Base-by-base conservation (phyloP, 768 basidiomycete species). In the Hypholoma fasciculare region DNA sequence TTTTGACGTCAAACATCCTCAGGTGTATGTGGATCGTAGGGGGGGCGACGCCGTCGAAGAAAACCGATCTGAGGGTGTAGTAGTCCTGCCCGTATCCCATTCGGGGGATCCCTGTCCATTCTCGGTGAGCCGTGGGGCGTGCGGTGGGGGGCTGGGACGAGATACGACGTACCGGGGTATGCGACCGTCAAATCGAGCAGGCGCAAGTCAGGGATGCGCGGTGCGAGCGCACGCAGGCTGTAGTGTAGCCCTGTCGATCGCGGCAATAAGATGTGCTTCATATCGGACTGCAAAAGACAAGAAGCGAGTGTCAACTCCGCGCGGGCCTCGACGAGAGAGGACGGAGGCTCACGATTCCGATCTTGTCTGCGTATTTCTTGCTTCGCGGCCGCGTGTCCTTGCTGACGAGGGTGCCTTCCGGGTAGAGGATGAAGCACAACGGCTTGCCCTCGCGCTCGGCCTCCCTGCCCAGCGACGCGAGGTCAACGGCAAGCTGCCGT, bases 371-470 rank as follows among this genome's bases (percentile, higher is more conserved):
- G 68, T 87, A 98, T 65, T 88, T 89, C 74, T 84, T 86, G 72
- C 91, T 95, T 63, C 89, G 79, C 0, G 93, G 94, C 48, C 93
- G 74, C 4, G 96, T 98, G 60, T 94, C 78, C 61, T 84, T 81
- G 71, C 92, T 94, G 13, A 96, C 89, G 26, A 98, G 87, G 4
- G 96, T 98, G 30, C 97, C 97, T 71, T 99, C 97, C 0, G 97
- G 97, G 70, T 96, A 98, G 47, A 98, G 80, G 55, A 98, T 78
- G 64, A 96, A 85, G 60, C 88, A 87, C 43, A 97, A 77, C 0
- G 93, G 89, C 23, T 79, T 84, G 61, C 89, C 81, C 66, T 85
- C 78, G 51, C 80, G 72, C 66, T 89, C 83, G n/a, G 89, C 87
- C 34, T 81, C 80, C 52, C 78, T 79, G 1, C 88, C 94, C 13